Conservation (phyloP, 1,284 basidiomycete species). For the Boletus albobrunnescens region DNA sequence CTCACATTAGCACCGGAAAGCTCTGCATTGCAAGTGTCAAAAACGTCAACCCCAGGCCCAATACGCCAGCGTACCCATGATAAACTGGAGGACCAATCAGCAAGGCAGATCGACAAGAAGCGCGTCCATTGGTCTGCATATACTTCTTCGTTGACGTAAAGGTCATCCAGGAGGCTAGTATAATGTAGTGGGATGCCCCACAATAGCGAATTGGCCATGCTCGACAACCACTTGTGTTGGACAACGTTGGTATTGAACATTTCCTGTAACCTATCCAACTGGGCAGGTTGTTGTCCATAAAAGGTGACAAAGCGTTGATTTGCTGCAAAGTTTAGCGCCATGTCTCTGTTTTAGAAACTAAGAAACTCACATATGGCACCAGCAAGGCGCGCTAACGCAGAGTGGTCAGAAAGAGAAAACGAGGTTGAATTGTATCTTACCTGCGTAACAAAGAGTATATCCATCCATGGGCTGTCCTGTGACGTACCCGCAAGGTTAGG, state of each 20-base stretch:
- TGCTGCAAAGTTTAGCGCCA: constrained; percentile 12
- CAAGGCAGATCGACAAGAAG: constrained; percentile 25
- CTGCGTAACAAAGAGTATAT: constrained; percentile 33
- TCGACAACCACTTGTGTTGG: constrained; percentile 25
- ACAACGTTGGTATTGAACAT: constrained; percentile 18
- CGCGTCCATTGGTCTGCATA: constrained; percentile 33
- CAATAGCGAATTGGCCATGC: constrained; percentile 15
- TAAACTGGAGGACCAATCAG: constrained; percentile 31
- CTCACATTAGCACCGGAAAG: constrained; percentile 30
- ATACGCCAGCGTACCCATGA: constrained; percentile 22
- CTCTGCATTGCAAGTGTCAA: constrained; percentile 22
- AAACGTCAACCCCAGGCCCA: not conserved
- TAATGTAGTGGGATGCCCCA: constrained; percentile 32
- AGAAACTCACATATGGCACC: constrained; percentile 20
- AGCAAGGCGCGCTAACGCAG: constrained; percentile 28
- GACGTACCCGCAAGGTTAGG: not conserved
- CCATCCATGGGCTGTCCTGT: constrained; percentile 30
- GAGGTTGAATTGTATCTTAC: constrained; percentile 17
- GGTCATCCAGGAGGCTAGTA: constrained; percentile 21
- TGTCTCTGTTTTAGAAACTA: not conserved
- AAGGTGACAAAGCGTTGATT: constrained; percentile 30
- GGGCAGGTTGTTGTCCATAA: constrained; percentile 27
- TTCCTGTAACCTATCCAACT: constrained; percentile 32
- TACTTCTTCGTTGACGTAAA: constrained; percentile 34
- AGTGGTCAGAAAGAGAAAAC: constrained; percentile 8